Base-by-base conservation (phyloP, 75 land plant genomes). In the Selaginella tamariscina region DNA sequence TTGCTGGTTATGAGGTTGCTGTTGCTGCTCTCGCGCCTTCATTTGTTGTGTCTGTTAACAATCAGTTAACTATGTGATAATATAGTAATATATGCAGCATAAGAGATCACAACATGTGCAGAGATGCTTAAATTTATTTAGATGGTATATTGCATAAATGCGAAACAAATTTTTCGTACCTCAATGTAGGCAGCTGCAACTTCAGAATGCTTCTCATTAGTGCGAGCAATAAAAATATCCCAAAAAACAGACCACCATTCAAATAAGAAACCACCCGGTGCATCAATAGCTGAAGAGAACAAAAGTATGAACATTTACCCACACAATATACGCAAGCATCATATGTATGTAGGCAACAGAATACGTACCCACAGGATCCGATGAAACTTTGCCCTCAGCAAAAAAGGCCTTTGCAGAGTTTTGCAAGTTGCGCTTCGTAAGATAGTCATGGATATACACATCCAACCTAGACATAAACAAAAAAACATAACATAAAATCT, bases 1-100 rank as follows among this genome's bases (percentile, higher is more conserved):
- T 29, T 76, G 79, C 62, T 72, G 74, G 56, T 73, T 75, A 55
- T 39, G 49, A 5, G 5, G 49, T 15, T 39, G 49, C 49, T 39
- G 49, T 15, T 39, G 49, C 49, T 74, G 87, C 67, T 90, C 92
- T 18, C 88, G 74, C 44, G 94, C 85, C 69, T 91, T 91, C 21
- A 79, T 33, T 30, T 86, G 54, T 72, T 91, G 97, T 44, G 94
- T 84, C 94, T 91, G 71, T 21, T 13, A 60, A 29, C 49, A 39
- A 5, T 39, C 5, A 5, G 15, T 39, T 15, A 39, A 15, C 49
- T 39, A 5, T 15, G 5, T 15, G 49, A 39, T 5, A 39, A 39
- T 15, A 39, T 5, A 39, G 49, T 5, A 39, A 39, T 5, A 39
- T 5, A 39, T 5, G 15, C 5, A 39, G 15, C 49, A 39, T 5